Conservation (phyloP, 306 rosid species). For the Hippophae tibetana region DNA sequence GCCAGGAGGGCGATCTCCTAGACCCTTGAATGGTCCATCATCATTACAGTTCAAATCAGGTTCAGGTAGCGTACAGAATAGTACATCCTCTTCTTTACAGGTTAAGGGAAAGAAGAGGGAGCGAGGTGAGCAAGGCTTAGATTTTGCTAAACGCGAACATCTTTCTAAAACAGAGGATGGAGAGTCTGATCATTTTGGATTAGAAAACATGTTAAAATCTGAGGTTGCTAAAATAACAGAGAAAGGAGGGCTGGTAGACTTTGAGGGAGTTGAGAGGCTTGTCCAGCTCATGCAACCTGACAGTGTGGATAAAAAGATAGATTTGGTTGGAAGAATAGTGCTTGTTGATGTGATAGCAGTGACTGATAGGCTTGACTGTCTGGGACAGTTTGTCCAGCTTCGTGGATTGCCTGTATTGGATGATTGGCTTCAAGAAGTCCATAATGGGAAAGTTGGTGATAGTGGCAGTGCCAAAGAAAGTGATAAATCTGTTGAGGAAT, state of each 20-base stretch:
- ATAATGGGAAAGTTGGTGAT: slow-evolving; percentile 68
- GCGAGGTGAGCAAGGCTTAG: slow-evolving; percentile 63
- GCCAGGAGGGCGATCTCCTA: slow-evolving; percentile 92
- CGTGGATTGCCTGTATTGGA: slow-evolving; percentile 70
- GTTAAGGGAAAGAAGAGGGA: slow-evolving; percentile 84
- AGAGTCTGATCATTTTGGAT: slow-evolving; percentile 52
- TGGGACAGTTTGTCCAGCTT: slow-evolving; percentile 57
- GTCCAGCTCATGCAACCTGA: slow-evolving; percentile 77
- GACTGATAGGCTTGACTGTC: slow-evolving; percentile 70
- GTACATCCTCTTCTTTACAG: slow-evolving; percentile 51
- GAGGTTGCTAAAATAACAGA: slow-evolving; percentile 80
- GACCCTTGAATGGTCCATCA: slow-evolving; percentile 70
- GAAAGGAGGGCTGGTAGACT: slow-evolving; percentile 74
- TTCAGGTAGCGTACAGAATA: slow-evolving; percentile 65
- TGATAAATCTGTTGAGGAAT: slow-evolving; percentile 76
- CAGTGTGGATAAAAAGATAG: slow-evolving; percentile 55
- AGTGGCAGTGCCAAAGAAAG: slow-evolving; percentile 40
- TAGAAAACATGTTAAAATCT: slow-evolving; percentile 49
- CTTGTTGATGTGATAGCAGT: slow-evolving; percentile 70
- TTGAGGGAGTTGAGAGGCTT: slow-evolving; percentile 61
- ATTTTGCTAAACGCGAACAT: slow-evolving; percentile 66
- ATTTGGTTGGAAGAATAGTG: slow-evolving; percentile 60
- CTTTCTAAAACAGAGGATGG: slow-evolving; percentile 53
- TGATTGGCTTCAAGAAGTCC: slow-evolving; percentile 92
- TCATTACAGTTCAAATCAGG: slow-evolving; percentile 65